phyloP scores from a whole-genome alignment of 306 rosid species.

The Trichosanthes truncata region DNA sequence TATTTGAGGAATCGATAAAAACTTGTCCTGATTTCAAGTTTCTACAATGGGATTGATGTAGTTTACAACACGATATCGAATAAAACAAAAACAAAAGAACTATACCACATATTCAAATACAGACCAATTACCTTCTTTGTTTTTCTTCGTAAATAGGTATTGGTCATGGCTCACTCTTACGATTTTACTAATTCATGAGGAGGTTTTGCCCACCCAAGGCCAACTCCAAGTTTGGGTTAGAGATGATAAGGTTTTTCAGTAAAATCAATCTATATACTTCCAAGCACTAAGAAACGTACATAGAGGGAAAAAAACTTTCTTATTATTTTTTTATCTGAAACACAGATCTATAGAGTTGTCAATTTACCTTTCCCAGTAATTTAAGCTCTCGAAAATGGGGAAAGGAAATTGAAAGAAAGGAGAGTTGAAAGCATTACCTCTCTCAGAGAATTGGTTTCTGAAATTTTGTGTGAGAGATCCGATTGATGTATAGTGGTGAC shows the following conservation, averaged over 20 bases:
- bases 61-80: neutral
- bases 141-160: neutral
- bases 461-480: no score
- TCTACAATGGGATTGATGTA: neutral
- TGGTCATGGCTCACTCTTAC: neutral
- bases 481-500: no score
- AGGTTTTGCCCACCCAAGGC: neutral
- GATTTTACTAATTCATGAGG: neutral
- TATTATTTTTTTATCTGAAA: no score
- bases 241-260: neutral
- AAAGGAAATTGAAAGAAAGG: no score
- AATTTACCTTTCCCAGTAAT: conserved; percentile 65
- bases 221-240: neutral
- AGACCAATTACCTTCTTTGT: neutral
- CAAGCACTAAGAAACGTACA: neutral
- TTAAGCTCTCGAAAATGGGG: conserved; percentile 87
- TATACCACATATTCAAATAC: neutral
- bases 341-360: neutral
- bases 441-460: no score
- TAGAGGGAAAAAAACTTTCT: neutral
- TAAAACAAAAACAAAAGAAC: neutral
- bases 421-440: no score
- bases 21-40: neutral
- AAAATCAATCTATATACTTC: neutral
- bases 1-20: neutral